Evolutionary conservation across 2,329 filamentous ascomycete species (phyloP).

Genomic region (Diaporthe batatas): DNA sequence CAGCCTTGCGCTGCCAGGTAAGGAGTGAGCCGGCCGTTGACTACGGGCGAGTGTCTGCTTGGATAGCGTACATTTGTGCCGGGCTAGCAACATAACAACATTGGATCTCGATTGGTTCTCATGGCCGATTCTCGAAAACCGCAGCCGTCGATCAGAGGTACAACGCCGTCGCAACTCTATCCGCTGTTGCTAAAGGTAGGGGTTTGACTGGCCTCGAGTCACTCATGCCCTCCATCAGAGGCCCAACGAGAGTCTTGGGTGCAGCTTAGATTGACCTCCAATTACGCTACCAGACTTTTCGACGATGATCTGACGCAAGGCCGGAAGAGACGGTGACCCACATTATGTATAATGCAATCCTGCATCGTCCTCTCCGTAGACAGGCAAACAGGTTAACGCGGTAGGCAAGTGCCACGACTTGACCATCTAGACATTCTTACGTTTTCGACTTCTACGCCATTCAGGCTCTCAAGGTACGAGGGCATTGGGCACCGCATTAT

Average conservation of each 20-base stretch:
- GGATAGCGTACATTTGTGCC: conserved; percentile 10
- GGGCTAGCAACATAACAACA: conserved; percentile 1
- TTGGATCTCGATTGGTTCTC: conserved; percentile 28
- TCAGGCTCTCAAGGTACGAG: conserved; percentile 19
- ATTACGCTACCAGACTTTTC: conserved; percentile 19
- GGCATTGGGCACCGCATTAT: neutral
- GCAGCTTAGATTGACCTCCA: conserved; percentile 11
- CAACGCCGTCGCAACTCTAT: neutral
- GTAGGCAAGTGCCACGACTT: neutral
- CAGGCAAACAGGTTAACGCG: neutral
- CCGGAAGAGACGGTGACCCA: conserved; percentile 30
- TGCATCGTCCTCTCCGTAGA: conserved; percentile 5
- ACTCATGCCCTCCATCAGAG: neutral
- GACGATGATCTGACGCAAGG: conserved; percentile 20
- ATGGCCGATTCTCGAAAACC: neutral
- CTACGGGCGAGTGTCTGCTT: conserved; percentile 11
- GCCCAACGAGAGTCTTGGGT: neutral
- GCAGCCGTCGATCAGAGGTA: neutral
- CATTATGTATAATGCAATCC: neutral
- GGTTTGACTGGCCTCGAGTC: conserved; percentile 9
- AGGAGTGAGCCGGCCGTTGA: neutral
- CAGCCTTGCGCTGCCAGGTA: neutral
- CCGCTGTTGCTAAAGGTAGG: neutral
- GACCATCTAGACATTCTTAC: neutral
- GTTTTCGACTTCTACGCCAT: conserved; percentile 17